phyloP scores from a whole-genome alignment of 352 stramenopile genomes.

The Nannochloropsis limnetica region DNA sequence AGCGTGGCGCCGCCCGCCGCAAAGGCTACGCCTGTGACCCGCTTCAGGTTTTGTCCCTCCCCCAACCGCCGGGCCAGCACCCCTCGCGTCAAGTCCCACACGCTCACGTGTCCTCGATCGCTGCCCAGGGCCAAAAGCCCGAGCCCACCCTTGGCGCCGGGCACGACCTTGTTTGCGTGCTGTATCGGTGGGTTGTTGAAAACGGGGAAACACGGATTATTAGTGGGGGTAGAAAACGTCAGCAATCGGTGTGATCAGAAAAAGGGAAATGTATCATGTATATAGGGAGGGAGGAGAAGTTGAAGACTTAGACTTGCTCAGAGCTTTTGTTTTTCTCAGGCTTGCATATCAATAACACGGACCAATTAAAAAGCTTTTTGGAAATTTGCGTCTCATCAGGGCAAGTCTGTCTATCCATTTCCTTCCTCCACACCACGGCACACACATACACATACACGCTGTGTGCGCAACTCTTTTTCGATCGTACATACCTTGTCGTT shows the following conservation, averaged over 20 bases:
- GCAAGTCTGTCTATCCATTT: background rate
- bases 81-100: slow-evolving; percentile 28
- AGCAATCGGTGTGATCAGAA: background rate
- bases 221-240: background rate
- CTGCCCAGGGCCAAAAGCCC: background rate
- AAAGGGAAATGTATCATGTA: background rate
- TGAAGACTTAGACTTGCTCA: background rate
- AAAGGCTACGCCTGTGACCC: background rate
- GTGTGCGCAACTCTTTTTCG: background rate
- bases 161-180: background rate
- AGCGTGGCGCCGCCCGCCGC: background rate
- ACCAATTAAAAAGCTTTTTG: slow-evolving; percentile 35
- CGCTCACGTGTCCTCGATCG: slow-evolving; percentile 2
- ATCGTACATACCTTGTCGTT: slow-evolving; percentile 24
- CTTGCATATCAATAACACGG: slow-evolving; percentile 35
- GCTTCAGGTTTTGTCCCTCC: slow-evolving; percentile 19
- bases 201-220: background rate
- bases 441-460: background rate
- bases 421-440: background rate
- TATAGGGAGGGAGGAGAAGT: background rate
- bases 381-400: slow-evolving; percentile 23
- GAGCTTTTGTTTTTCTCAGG: slow-evolving; percentile 35
- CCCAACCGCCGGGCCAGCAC: slow-evolving; percentile 17
- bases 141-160: background rate
- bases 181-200: background rate